Conservation (phyloP, 352 stramenopile genomes). For the Sclerospora graminicola region DNA sequence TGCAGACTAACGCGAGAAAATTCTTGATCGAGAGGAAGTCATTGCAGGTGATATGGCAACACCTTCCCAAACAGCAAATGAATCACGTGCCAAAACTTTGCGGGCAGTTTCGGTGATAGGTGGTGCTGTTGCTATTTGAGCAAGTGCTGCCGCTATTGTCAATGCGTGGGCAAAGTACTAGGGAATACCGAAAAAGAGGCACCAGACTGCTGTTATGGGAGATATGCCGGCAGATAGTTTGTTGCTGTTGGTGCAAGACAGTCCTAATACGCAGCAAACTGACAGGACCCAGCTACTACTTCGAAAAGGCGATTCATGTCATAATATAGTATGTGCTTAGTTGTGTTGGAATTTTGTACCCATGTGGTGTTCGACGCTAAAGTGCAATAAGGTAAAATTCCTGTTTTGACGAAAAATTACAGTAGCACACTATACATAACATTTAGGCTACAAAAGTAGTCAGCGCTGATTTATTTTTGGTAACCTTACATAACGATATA, state of each 20-base stretch:
- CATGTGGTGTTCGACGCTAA: no score
- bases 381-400: no score
- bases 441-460: no score
- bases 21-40: slow-evolving; percentile 71
- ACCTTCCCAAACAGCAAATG: slow-evolving; percentile 16
- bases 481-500: no score
- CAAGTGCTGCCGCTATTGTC: slow-evolving; percentile 65
- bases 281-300: slow-evolving; percentile 23
- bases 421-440: no score
- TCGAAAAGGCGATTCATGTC: slow-evolving; percentile 17
- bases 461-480: no score
- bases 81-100: slow-evolving; percentile 19
- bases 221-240: slow-evolving; percentile 67
- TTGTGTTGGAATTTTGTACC: no score
- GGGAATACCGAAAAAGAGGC: slow-evolving; percentile 45
- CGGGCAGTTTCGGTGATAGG: slow-evolving; percentile 56
- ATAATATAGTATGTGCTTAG: no score
- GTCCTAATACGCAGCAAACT: slow-evolving; percentile 20
- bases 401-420: no score
- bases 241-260: slow-evolving; percentile 60
- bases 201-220: slow-evolving; percentile 57
- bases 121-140: slow-evolving; percentile 65
- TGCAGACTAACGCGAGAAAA: slow-evolving; percentile 45
- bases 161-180: slow-evolving; percentile 78
- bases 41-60: slow-evolving; percentile 41